Evolutionary conservation across 306 rosid genomes (phyloP), one percentile per base, ranked within the genome.

Genomic region (Fragaria nilgerrensis): DNA sequence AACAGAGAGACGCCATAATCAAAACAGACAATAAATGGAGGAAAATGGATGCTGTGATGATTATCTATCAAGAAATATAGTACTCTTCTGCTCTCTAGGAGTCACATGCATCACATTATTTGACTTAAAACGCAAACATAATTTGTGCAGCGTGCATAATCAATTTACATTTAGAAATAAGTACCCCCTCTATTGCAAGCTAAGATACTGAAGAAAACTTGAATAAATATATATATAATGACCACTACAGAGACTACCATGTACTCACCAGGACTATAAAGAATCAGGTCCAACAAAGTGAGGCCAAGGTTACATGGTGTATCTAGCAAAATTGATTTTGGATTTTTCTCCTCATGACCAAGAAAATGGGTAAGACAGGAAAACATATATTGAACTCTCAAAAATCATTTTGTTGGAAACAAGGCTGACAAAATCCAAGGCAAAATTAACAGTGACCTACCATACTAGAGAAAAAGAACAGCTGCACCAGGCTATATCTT

Each of bases 401-500:
- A 58, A 62, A 62, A 41, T 36, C 55, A 52, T 20, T 47, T 27
- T 44, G 37, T 69, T 25, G 9, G 34, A 22, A 36, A 36, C 39
- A 5, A 10, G 83, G 59, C 49, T 25, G 34, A 62, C 13, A n/a
- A 75, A 81, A 78, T 71, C 79, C 70, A 71, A 69, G 75, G 56
- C 76, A 41, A 71, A 78, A 23, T 47, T n/a, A 62, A 68, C 12
- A 41, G 37, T 19, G 77, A 72, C 70, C 39, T 29, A 56, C 12
- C 44, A 23, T 36, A 64, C 36, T 36, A 19, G 69, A 64, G 73
- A 17, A 75, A 71, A 59, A 48, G n/a, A 58, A 19, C 27, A 77
- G 55, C 68, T 73, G 72, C 64, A 27, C 47, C 58, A 53, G 77
- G 70, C 85, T 88, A 85, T 83, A 83, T 86, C 81, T 84, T 86